Evolutionary conservation across 2,329 filamentous ascomycete species (phyloP).

Genomic region (Uncinocarpus reesii): DNA sequence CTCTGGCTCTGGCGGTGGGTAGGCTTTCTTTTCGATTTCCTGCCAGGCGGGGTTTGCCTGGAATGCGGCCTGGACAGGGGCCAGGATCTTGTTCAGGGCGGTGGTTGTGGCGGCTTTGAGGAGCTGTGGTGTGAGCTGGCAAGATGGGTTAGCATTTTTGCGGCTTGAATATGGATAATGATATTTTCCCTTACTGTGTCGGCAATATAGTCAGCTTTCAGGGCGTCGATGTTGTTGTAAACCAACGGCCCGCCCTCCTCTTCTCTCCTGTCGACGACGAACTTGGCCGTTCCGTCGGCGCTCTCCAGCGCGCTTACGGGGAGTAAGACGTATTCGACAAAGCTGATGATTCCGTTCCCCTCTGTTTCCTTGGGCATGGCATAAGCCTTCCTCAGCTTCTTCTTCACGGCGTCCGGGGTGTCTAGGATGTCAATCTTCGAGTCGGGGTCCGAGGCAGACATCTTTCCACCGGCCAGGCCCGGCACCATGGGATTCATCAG

Average conservation of each 20-base stretch:
- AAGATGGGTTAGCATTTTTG: constrained; percentile 10
- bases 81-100: constrained; percentile 62
- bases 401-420: constrained; percentile 58
- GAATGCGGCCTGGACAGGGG: constrained; percentile 67
- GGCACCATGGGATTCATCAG: constrained; percentile 83
- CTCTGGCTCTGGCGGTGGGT: constrained; percentile 59
- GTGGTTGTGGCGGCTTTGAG: constrained; percentile 75
- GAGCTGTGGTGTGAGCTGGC: constrained; percentile 69
- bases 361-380: constrained; percentile 66
- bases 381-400: constrained; percentile 78
- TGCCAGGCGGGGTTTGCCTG: constrained; percentile 68
- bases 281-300: constrained; percentile 43
- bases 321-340: constrained; percentile 78
- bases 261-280: constrained; percentile 55
- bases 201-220: constrained; percentile 68
- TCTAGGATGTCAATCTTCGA: constrained; percentile 94
- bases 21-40: constrained; percentile 63
- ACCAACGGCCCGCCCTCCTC: constrained; percentile 60
- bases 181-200: constrained; percentile 70
- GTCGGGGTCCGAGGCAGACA: constrained; percentile 48
- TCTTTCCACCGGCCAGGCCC: constrained; percentile 73
- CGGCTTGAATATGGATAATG: not conserved
- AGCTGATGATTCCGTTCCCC: constrained; percentile 75
- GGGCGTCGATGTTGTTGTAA: constrained; percentile 63
- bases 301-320: constrained; percentile 57